Percentiles rank a stretch among this genome's conserved stretches.
These are phyloP conservation scores for Breynia disticha DNA, from an alignment of 441 rosid genomes.

Conservation along the genomic window DNA sequence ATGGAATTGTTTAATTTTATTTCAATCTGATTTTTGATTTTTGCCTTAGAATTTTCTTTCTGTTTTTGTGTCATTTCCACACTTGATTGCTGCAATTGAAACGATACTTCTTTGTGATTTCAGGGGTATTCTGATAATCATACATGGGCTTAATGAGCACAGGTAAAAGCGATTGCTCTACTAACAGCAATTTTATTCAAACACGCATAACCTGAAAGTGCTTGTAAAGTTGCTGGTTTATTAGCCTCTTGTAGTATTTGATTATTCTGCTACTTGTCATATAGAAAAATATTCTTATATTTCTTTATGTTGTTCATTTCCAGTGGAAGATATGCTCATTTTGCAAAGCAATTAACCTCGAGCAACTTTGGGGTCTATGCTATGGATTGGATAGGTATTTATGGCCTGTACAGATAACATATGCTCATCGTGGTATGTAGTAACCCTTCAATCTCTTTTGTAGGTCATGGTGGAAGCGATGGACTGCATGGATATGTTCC, in stretches of 20 bases:
- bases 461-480: slow-evolving; percentile 98
- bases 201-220: no score
- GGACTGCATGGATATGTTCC: slow-evolving; percentile 98
- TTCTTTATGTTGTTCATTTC: slow-evolving; percentile 5
- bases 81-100: not conserved
- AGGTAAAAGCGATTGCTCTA: slow-evolving; percentile 38
- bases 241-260: no score
- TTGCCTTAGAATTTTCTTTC: not conserved
- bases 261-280: not conserved
- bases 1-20: no score
- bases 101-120: slow-evolving; percentile 12
- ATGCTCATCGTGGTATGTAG: not conserved
- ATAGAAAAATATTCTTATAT: not conserved
- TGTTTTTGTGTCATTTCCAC: not conserved
- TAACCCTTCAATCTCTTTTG: not conserved
- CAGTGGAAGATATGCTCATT: slow-evolving; percentile 89
- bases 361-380: slow-evolving; percentile 71
- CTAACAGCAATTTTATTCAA: not conserved
- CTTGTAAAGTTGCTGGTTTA: no score
- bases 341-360: slow-evolving; percentile 71
- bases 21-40: no score
- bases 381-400: slow-evolving; percentile 92
- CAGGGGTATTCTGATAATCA: slow-evolving; percentile 83
- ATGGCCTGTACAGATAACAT: not conserved
- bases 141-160: slow-evolving; percentile 93